Conservation (phyloP, 2,329 filamentous ascomycete species). For the Neurospora sp. region DNA sequence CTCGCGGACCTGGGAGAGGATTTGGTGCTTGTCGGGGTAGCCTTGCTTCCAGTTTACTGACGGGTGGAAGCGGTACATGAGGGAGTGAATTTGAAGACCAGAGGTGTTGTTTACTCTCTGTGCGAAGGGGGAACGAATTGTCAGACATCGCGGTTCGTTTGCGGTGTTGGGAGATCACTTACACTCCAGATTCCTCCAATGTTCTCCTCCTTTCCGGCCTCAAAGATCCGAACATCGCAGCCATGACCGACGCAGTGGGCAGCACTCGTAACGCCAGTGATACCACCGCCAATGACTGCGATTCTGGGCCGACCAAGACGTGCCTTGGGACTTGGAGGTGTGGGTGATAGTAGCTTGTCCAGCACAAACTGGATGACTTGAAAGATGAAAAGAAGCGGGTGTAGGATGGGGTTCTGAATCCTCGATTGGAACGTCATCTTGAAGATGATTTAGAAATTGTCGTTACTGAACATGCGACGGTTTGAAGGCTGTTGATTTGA, state of each 20-base stretch:
- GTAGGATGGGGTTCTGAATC: slow-evolving; percentile 33
- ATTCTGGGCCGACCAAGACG: slow-evolving; percentile 54
- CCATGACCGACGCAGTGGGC: slow-evolving; percentile 79
- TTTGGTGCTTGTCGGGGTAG: slow-evolving; percentile 71
- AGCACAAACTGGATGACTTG: slow-evolving; percentile 56
- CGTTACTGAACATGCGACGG: not conserved
- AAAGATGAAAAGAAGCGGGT: slow-evolving; percentile 53
- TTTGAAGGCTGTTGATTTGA: not conserved
- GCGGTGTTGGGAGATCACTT: slow-evolving; percentile 20
- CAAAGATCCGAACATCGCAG: slow-evolving; percentile 73
- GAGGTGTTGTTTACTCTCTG: slow-evolving; percentile 75
- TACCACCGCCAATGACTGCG: slow-evolving; percentile 59
- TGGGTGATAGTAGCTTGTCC: slow-evolving; percentile 57
- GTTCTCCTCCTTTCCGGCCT: slow-evolving; percentile 54
- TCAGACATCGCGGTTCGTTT: not conserved
- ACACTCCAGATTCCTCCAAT: slow-evolving; percentile 77
- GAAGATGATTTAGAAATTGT: not conserved
- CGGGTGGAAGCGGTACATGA: slow-evolving; percentile 85
- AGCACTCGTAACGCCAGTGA: slow-evolving; percentile 69
- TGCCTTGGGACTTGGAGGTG: slow-evolving; percentile 50
- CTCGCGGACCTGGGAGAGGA: slow-evolving; percentile 59
- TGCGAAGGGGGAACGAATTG: not conserved
- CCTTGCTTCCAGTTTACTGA: slow-evolving; percentile 63
- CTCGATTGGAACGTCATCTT: slow-evolving; percentile 24
- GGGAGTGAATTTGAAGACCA: slow-evolving; percentile 70